Base-by-base conservation (phyloP, 2,329 filamentous ascomycete genomes). In the Aureobasidium sp. region DNA sequence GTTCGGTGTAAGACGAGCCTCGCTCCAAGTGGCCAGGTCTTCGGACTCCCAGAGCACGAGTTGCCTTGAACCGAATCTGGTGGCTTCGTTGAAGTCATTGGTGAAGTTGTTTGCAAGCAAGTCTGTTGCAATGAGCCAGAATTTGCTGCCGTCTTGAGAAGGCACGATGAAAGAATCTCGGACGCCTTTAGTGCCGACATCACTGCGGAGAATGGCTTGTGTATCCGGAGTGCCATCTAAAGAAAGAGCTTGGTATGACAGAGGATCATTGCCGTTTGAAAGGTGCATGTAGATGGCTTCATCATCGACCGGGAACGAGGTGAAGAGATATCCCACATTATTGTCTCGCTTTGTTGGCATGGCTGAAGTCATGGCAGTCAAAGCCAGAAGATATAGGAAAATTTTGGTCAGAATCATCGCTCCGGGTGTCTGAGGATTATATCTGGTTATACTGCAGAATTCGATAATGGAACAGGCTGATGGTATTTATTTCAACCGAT, bases 401-500 rank as follows among this genome's bases (percentile, higher is more conserved):
- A 41, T 12, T 32, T 43, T 55, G 12, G 51, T 29, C 15, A 55
- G 17, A 32, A 55, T 55, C 51, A 55, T 55, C 6, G n/a, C 27
- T 15, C 27, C 34, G 50, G 39, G 3, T 55, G 13, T 27, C 12
- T 3, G 15, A 41, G 13, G 37, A 24, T 55, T 55, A 55, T 55
- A 55, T 37, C 5, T 43, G 24, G 13, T 12, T 15, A 43, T 15
- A 13, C 15, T 43, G 37, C 8, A 37, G 5, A 12, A 27, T 29
- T 43, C 7, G 26, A 43, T 29, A 55, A 37, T 4, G 36, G 51
- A 41, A 43, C 51, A 41, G 51, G 37, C 51, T 41, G 51, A 55
- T 55, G 51, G n/a, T 43, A 10, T 55, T 55, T 55, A 55, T 55
- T 43, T 55, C 51, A 55, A 43, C 51, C 51, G 51, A 55, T 43